Base-by-base conservation (phyloP, 306 rosid species). In the Castanospermum australe region DNA sequence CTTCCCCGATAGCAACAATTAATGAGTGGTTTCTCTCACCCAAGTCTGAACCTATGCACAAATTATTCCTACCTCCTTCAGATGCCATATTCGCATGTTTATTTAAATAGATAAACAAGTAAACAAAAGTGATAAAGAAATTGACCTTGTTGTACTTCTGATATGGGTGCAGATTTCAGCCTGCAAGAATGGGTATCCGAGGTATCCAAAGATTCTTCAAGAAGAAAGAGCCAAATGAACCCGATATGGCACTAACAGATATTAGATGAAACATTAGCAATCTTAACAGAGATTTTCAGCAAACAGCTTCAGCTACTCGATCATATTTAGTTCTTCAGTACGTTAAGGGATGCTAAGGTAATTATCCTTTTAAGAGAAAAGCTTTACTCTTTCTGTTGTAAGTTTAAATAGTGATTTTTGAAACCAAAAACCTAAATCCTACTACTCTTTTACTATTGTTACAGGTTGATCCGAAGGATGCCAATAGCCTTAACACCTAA, bases 101-200 rank as follows among this genome's bases (percentile, higher is more conserved):
- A 0, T 35, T 47, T 33, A 47, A 47, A 47, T 18, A 47, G 2
- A 39, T 10, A 33, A 68, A 2, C 21, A 33, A 30, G 3, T n/a
- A n/a, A n/a, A n/a, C n/a, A n/a, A 25, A 0, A 0, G 9, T 4
- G n/a, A 24, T n/a, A 5, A 15, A 21, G 3, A 25, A 30, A 47
- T 39, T 70, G 48, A 52, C 11, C 0, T 4, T 25, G 2, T 45
- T 20, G 28, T 55, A 4, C 28, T 35, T 35, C 11, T 21, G 75
- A 6, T 71, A 25, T 73, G 50, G 60, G 25, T 71, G 84, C 91
- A 90, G 97, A 68, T 92, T 81, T 87, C 97, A 32, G 94, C 90
- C 45, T 90, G 88, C 83, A 92, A 90, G 71, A 88, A 83, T 48
- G 92, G 93, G 67, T 87, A 84, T 75, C 86, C 89, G 0, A 76